Base-by-base conservation (phyloP, 305 asterid species). In the Fraxinus floribunda region DNA sequence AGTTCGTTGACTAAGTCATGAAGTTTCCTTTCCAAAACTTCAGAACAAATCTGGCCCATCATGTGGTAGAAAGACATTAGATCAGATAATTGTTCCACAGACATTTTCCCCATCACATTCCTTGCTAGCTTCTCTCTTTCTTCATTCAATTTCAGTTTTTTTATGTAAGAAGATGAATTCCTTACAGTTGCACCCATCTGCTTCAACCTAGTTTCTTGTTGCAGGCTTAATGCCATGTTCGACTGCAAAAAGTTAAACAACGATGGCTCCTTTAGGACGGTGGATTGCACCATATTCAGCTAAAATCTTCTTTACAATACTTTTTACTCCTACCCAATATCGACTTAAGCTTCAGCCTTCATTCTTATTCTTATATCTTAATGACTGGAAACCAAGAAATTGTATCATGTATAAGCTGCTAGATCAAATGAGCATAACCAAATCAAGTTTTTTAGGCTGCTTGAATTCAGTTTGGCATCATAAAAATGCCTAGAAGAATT, bases 171-270 rank as follows among this genome's bases (percentile, higher is more conserved):
- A 6, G 90, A 83, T 35, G 88, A 94, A 82, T 92, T 94, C 88
- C 95, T 88, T 30, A 92, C 91, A 0, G 97, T 94, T 39, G 96
- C 96, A 2, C 97, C 98, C 95, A 94, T 92, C 85, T 92, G 94
- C 91, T 89, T 90, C 78, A 94, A 62, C 80, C 96, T 89, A 0
- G 87, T 84, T 78, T 90, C 91, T 81, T 91, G 96, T 20, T 89
- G 94, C 81, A 85, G 75, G 79, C 94, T 88, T 78, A 86, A 76
- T 39, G 88, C 88, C 24, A 88, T 88, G 64, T 82, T 88, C 24
- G 85, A 82, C 91, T 88, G 80, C 75, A 81, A 26, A 16, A 2
- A 75, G 24, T 60, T 16, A n/a, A 9, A 70, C 16, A n/a, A 80
- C 13, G 18, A 49, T 15, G 60, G 60, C 60, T 49, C 20, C 7